These are phyloP conservation scores for Pseudomassariella vexata DNA, from an alignment of 2,329 filamentous ascomycete species.

Conservation along the genomic window DNA sequence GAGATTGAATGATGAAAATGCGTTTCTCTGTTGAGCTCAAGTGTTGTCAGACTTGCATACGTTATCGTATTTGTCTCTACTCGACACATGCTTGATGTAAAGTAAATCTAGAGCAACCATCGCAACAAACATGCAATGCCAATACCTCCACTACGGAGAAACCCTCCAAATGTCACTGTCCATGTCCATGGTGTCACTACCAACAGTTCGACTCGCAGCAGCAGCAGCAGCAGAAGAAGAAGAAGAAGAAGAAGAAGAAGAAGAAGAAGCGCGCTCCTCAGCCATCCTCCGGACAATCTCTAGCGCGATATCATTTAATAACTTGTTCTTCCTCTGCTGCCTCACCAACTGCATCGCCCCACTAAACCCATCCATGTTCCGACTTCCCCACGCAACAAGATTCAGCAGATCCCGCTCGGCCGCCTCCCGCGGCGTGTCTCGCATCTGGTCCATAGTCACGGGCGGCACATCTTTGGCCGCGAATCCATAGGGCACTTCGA, in stretches of 20 bases:
- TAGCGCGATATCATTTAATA: too few species aligned
- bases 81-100: too few species aligned
- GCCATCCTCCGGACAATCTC: conserved; percentile 2
- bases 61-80: too few species aligned
- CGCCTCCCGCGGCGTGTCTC: conserved; percentile 7
- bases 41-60: too few species aligned
- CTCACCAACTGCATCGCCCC: background rate
- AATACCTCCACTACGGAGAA: too few species aligned
- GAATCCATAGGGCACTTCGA: background rate
- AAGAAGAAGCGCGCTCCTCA: background rate
- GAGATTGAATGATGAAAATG: conserved; percentile 28
- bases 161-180: too few species aligned
- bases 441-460: background rate
- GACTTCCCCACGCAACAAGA: conserved; percentile 1
- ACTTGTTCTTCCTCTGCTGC: background rate
- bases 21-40: background rate
- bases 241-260: conserved; percentile 1
- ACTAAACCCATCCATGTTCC: conserved; percentile 1
- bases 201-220: background rate
- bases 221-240: background rate
- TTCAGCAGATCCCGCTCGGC: conserved; percentile 1
- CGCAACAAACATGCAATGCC: too few species aligned
- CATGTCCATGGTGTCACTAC: too few species aligned
- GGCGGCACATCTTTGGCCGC: background rate
- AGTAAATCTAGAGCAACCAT: too few species aligned